Conservation (phyloP, 2,329 filamentous ascomycete species). For the Fusarium odoratissimum region DNA sequence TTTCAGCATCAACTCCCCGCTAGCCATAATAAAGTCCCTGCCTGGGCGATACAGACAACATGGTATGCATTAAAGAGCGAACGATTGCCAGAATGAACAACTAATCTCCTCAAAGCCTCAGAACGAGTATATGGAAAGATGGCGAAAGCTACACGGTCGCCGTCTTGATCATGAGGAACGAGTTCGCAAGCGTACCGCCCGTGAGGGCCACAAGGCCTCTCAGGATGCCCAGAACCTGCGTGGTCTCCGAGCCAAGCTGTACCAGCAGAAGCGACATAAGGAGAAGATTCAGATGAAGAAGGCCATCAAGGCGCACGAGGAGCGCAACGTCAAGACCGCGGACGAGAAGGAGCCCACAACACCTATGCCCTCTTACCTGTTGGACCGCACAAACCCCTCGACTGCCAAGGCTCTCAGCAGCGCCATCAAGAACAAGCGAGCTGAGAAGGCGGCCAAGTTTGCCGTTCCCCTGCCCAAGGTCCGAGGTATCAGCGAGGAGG, state of each 20-base stretch:
- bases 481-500: constrained; percentile 89
- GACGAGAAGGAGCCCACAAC: constrained; percentile 82
- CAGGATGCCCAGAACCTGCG: constrained; percentile 93
- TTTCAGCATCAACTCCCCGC: constrained; percentile 43
- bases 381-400: constrained; percentile 78
- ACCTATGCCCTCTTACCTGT: constrained; percentile 90
- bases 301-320: constrained; percentile 92
- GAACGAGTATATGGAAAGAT: constrained; percentile 84
- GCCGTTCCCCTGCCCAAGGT: constrained; percentile 94
- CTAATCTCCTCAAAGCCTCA: constrained; percentile 70
- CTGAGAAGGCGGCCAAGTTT: constrained; percentile 94
- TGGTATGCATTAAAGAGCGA: constrained; percentile 43
- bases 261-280: constrained; percentile 91
- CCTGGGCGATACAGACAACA: constrained; percentile 47
- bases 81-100: background rate
- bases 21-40: constrained; percentile 36
- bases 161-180: constrained; percentile 86
- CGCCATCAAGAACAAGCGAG: constrained; percentile 95
- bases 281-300: constrained; percentile 99
- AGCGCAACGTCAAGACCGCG: constrained; percentile 92
- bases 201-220: constrained; percentile 88
- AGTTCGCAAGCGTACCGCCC: constrained; percentile 84
- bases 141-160: constrained; percentile 66
- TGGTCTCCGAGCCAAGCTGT: constrained; percentile 90
- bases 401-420: constrained; percentile 77